These are phyloP conservation scores for Myochromella boudieri DNA, from an alignment of 768 basidiomycete species.

Conservation along the genomic window DNA sequence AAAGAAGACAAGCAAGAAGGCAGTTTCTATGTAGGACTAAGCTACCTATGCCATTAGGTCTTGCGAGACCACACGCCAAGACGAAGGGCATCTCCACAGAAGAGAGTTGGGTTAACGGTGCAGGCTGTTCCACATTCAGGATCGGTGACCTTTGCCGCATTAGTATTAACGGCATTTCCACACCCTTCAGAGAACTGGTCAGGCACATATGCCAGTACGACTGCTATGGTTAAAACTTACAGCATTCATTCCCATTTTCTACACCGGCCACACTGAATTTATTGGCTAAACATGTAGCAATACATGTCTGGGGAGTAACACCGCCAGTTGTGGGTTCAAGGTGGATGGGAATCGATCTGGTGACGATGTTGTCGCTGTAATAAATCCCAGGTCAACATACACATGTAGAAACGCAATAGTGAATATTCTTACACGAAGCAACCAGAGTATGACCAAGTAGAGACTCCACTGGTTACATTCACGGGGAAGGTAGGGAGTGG, in stretches of 20 bases:
- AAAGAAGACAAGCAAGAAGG: too few relatives aligned
- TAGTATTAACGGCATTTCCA: neutral
- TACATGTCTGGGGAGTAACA: conserved; percentile 10
- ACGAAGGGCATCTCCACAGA: conserved; percentile 11
- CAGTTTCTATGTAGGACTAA: too few relatives aligned
- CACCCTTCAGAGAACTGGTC: conserved; percentile 2
- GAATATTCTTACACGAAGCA: conserved; percentile 4
- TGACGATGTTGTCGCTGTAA: conserved; percentile 7
- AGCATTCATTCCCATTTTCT: conserved; percentile 5
- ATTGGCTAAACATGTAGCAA: neutral
- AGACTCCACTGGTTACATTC: neutral
- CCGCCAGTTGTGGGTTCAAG: conserved; percentile 3
- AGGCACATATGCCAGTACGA: too few relatives aligned
- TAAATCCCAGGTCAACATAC: neutral
- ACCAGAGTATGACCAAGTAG: conserved; percentile 2
- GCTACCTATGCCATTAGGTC: neutral
- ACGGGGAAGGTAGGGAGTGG: conserved; percentile 7
- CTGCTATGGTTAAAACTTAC: conserved; percentile 1
- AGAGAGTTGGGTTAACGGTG: conserved; percentile 4
- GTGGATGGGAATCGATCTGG: conserved; percentile 7
- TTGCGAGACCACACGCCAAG: conserved; percentile 2
- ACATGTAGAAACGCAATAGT: neutral
- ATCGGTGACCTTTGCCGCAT: conserved; percentile 2
- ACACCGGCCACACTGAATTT: conserved; percentile 5
- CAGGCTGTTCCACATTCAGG: conserved; percentile 8